A percentile compares a stretch with the other conserved stretches of the same genome.
Conservation (phyloP, 169 alveolate species). For the Gregarina niphandrodes region DNA sequence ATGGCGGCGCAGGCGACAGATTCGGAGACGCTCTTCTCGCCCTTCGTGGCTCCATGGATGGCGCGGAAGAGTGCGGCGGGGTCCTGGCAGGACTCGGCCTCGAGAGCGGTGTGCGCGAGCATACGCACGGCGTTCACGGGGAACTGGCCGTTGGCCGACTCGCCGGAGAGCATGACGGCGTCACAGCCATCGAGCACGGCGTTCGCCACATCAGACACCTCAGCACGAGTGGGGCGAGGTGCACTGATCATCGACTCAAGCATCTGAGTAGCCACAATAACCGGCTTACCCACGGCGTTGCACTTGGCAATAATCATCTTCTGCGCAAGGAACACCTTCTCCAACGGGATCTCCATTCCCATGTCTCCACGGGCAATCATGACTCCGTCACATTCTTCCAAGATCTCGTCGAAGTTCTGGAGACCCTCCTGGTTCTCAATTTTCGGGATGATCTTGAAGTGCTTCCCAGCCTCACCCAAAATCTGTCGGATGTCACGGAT, state of each 20-base stretch:
- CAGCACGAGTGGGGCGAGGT: conserved; percentile 97
- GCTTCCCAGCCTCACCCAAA: conserved; percentile 58
- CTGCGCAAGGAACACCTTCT: conserved; percentile 83
- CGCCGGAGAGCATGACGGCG: conserved; percentile 79
- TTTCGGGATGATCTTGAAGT: conserved; percentile 78
- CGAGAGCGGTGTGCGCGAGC: conserved; percentile 53
- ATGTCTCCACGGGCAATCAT: conserved; percentile 97
- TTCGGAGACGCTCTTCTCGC: too few species aligned
- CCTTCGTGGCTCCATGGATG: too few species aligned
- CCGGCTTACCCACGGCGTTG: conserved; percentile 79
- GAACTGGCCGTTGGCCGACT: conserved; percentile 61
- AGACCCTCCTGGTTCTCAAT: conserved; percentile 90
- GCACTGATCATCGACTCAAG: conserved; percentile 80
- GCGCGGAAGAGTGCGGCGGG: too few species aligned
- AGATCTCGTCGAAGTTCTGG: conserved; percentile 69
- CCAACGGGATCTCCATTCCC: conserved; percentile 94
- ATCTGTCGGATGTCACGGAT: conserved; percentile 50
- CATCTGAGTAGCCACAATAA: conserved; percentile 94
- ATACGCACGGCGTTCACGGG: conserved; percentile 47
- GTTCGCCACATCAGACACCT: conserved; percentile 92
- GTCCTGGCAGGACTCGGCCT: conserved; percentile 48
- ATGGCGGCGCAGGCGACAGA: too few species aligned
- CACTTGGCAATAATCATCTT: conserved; percentile 78
- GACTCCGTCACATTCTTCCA: conserved; percentile 81
- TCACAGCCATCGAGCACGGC: conserved; percentile 96